These are phyloP conservation scores for Zea luxurians DNA, from an alignment of 176 grass and related monocot species.

Conservation along the genomic window DNA sequence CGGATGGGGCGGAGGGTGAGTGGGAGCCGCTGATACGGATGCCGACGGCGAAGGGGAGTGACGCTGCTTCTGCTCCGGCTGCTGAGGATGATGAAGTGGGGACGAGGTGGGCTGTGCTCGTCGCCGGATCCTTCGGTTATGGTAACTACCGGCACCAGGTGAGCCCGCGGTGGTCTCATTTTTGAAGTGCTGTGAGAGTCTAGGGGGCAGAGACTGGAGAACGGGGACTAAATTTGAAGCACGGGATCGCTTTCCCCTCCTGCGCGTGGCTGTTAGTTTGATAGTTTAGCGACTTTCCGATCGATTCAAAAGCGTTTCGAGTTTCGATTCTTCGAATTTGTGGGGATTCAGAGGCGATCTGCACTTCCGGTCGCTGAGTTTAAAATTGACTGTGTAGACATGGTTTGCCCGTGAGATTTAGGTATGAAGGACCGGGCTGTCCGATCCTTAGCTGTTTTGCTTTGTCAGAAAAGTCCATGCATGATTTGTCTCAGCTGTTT, in stretches of 20 bases:
- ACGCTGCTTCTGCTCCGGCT: background rate
- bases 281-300: background rate
- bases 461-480: constrained; percentile 2
- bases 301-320: constrained; percentile 1
- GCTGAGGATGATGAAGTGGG: constrained; percentile 25
- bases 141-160: constrained; percentile 97
- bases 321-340: background rate
- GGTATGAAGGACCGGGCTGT: background rate
- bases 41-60: constrained; percentile 42
- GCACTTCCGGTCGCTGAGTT: background rate
- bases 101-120: constrained; percentile 85
- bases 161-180: background rate
- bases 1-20: constrained; percentile 15
- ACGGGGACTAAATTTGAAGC: background rate
- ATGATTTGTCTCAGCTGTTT: background rate
- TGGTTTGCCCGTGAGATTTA: background rate
- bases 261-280: background rate
- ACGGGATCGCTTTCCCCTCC: background rate
- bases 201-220: background rate
- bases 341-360: background rate
- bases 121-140: constrained; percentile 84
- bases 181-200: background rate
- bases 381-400: background rate
- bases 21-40: constrained; percentile 69
- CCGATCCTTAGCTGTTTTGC: background rate